Evolutionary conservation across 179 eudicot species (phyloP).

Genomic region (Nepenthes alata): DNA sequence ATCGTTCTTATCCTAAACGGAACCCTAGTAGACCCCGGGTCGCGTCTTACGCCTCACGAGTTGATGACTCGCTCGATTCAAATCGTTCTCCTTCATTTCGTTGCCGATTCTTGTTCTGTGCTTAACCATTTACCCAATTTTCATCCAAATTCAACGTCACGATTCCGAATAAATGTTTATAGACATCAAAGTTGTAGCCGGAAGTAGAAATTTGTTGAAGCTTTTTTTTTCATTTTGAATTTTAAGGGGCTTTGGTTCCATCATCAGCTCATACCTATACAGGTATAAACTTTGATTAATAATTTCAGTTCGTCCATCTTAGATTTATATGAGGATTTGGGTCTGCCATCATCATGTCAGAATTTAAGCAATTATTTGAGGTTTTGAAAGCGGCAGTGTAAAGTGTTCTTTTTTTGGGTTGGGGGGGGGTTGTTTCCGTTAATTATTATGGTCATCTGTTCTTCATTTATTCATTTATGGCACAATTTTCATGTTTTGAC

Average conservation of each 20-base stretch:
- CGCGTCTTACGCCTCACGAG: conserved; percentile 11
- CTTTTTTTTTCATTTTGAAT: background rate
- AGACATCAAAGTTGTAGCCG: background rate
- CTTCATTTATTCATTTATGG: too few relatives aligned
- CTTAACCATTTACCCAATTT: background rate
- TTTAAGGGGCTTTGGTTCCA: background rate
- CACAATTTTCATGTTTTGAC: too few relatives aligned
- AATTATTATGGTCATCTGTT: too few relatives aligned
- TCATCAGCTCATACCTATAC: too few relatives aligned
- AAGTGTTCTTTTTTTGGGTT: too few relatives aligned
- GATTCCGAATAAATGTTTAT: background rate
- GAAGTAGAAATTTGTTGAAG: background rate
- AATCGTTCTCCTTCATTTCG: conserved; percentile 6
- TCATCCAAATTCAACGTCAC: background rate
- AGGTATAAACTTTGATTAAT: too few relatives aligned
- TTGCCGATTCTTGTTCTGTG: conserved; percentile 7
- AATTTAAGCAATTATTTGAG: too few relatives aligned
- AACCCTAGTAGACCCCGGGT: conserved; percentile 8
- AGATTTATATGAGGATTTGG: too few relatives aligned
- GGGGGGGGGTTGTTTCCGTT: too few relatives aligned
- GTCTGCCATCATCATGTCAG: too few relatives aligned
- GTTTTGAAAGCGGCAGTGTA: too few relatives aligned
- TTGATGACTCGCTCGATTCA: conserved; percentile 17
- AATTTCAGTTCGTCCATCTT: too few relatives aligned
- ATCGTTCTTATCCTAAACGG: conserved; percentile 10